These are phyloP conservation scores for Porodaedalea pini DNA, from an alignment of 1,284 basidiomycete species.

Conservation along the genomic window DNA sequence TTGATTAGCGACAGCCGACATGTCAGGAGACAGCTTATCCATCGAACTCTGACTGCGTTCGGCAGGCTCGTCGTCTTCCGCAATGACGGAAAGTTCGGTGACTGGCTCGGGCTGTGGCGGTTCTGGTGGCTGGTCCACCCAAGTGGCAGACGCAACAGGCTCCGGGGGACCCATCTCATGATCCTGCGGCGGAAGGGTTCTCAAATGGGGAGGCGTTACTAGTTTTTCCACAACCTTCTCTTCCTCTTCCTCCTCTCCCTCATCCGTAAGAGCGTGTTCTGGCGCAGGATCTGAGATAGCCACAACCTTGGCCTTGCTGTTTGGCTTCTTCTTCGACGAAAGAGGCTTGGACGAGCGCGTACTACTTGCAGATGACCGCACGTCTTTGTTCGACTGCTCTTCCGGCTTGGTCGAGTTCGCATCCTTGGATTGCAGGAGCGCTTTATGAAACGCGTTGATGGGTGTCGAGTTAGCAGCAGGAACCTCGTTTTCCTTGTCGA, in stretches of 20 bases:
- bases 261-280: not conserved
- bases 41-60: conserved; percentile 32
- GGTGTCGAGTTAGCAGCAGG: conserved; percentile 26
- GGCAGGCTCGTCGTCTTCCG: conserved; percentile 60
- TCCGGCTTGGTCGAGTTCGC: not conserved
- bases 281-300: not conserved
- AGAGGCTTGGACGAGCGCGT: not conserved
- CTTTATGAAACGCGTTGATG: conserved; percentile 48
- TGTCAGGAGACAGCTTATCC: not conserved
- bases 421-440: conserved; percentile 41
- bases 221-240: conserved; percentile 8
- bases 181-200: not conserved
- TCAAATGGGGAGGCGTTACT: conserved; percentile 3
- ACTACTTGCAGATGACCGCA: not conserved
- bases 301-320: not conserved
- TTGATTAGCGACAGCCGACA: not conserved
- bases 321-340: not conserved
- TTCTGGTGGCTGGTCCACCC: not conserved
- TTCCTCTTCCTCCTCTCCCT: conserved; percentile 15
- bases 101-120: conserved; percentile 18
- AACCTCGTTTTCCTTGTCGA: conserved; percentile 39
- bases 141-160: not conserved
- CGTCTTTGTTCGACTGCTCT: conserved; percentile 16
- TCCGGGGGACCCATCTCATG: not conserved
- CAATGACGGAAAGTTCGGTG: conserved; percentile 62